These are phyloP conservation scores for Phylloporus rhodoxanthus DNA, from an alignment of 768 basidiomycete species.

Conservation along the genomic window DNA sequence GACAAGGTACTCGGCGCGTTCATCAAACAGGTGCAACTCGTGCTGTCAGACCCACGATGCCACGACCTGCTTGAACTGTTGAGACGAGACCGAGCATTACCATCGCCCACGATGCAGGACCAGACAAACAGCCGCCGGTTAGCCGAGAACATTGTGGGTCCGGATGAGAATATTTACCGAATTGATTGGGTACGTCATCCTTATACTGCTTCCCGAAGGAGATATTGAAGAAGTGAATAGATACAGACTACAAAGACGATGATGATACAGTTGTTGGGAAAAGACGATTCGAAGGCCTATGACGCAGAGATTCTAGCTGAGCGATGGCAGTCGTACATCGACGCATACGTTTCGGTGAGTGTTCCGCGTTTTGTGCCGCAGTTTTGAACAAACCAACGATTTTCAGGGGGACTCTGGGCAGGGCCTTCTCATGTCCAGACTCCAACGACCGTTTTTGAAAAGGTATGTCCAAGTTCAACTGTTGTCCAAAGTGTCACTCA, in stretches of 20 bases:
- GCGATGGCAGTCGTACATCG: conserved; percentile 76
- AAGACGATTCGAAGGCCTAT: conserved; percentile 70
- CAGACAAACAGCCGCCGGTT: conserved; percentile 60
- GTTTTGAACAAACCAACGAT: neutral
- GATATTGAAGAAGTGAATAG: conserved; percentile 32
- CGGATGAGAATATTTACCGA: conserved; percentile 74
- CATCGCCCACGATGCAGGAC: conserved; percentile 62
- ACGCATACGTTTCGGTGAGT: conserved; percentile 65
- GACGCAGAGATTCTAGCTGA: conserved; percentile 72
- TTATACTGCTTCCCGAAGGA: neutral
- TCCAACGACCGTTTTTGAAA: conserved; percentile 58
- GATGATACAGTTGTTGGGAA: conserved; percentile 72
- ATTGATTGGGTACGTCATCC: conserved; percentile 64
- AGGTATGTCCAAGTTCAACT: conserved; percentile 38
- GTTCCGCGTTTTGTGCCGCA: neutral
- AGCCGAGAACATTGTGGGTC: conserved; percentile 64
- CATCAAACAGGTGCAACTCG: conserved; percentile 84
- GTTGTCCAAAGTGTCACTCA: neutral
- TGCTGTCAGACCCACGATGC: conserved; percentile 62
- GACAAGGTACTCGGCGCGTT: conserved; percentile 86
- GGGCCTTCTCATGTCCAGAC: conserved; percentile 42
- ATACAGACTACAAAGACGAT: conserved; percentile 59
- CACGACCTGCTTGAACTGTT: conserved; percentile 68
- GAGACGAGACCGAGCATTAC: conserved; percentile 59
- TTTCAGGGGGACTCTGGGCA: conserved; percentile 54